Percentiles rank a stretch among this genome's conserved stretches.
These are phyloP conservation scores for Suillus spraguei DNA, from an alignment of 768 basidiomycete species.

Conservation along the genomic window DNA sequence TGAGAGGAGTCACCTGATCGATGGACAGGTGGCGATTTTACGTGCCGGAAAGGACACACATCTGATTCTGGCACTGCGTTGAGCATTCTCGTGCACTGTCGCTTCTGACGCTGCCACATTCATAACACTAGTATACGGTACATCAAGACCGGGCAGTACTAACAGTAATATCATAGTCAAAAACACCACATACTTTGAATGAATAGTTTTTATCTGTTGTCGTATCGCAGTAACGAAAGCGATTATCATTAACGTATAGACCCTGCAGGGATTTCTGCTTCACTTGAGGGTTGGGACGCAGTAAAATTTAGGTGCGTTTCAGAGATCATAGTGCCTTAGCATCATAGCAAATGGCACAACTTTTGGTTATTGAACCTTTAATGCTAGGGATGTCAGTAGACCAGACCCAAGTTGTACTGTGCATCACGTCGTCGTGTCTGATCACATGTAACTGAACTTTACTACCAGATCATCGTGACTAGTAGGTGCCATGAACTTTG, in stretches of 20 bases:
- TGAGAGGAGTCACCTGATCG: constrained; percentile 52
- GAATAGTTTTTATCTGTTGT: too few species aligned
- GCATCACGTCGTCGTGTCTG: constrained; percentile 3
- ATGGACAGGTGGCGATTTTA: constrained; percentile 61
- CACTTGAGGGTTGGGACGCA: too few species aligned
- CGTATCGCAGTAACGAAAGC: not conserved
- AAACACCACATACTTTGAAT: not conserved
- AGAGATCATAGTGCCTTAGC: too few species aligned
- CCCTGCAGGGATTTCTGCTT: too few species aligned
- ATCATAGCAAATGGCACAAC: too few species aligned
- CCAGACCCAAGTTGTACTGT: constrained; percentile 7
- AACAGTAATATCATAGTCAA: not conserved
- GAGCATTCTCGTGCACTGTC: constrained; percentile 1
- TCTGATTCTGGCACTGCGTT: constrained; percentile 50
- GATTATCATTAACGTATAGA: too few species aligned
- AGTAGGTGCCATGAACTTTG: too few species aligned
- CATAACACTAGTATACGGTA: not conserved
- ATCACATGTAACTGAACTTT: constrained; percentile 12
- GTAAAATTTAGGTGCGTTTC: too few species aligned
- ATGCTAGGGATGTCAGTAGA: not conserved
- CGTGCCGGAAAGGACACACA: constrained; percentile 78
- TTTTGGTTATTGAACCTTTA: not conserved
- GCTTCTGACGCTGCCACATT: not conserved
- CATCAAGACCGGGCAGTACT: not conserved
- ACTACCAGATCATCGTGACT: not conserved